A percentile compares a stretch with the other conserved stretches of the same genome.
phyloP scores from a whole-genome alignment of 345 rosid species.

The Murraya koenigii region DNA sequence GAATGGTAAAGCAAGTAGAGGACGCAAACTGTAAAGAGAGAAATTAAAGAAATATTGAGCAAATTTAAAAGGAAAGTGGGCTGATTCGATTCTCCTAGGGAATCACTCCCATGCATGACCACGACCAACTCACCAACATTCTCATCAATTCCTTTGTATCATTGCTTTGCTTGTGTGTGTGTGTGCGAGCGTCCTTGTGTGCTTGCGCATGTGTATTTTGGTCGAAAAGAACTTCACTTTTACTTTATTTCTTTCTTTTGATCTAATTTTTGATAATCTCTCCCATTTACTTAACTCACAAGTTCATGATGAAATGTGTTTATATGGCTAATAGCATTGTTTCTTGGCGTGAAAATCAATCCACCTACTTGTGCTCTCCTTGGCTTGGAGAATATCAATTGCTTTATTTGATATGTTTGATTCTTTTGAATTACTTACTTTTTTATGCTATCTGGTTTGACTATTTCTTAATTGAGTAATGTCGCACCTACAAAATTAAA shows the following conservation, averaged over 20 bases:
- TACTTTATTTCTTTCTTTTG: conserved; percentile 3
- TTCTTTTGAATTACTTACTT: not conserved
- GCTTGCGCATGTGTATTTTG: conserved; percentile 12
- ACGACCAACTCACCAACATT: conserved; percentile 31
- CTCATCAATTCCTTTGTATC: not conserved
- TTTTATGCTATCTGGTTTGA: not conserved
- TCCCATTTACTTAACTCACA: not conserved
- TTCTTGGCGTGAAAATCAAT: not conserved
- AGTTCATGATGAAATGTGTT: not conserved
- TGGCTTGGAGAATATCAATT: not conserved
- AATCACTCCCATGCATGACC: conserved; percentile 52
- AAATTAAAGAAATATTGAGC: not conserved
- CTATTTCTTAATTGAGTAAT: not conserved
- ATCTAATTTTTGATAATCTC: conserved; percentile 1
- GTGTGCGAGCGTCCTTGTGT: not conserved
- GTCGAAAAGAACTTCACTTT: conserved; percentile 9
- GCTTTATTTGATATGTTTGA: not conserved
- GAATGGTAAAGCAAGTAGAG: conserved; percentile 42
- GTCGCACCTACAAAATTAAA: not conserved
- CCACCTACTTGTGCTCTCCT: not conserved
- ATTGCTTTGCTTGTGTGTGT: not conserved
- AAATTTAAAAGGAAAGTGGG: conserved; percentile 23
- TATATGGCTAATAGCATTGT: not conserved
- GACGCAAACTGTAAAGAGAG: conserved; percentile 48
- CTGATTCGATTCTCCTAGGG: conserved; percentile 52